Evolutionary conservation across 176 grass and related monocot genomes (phyloP).

Genomic region (Oryza glaberrima): DNA sequence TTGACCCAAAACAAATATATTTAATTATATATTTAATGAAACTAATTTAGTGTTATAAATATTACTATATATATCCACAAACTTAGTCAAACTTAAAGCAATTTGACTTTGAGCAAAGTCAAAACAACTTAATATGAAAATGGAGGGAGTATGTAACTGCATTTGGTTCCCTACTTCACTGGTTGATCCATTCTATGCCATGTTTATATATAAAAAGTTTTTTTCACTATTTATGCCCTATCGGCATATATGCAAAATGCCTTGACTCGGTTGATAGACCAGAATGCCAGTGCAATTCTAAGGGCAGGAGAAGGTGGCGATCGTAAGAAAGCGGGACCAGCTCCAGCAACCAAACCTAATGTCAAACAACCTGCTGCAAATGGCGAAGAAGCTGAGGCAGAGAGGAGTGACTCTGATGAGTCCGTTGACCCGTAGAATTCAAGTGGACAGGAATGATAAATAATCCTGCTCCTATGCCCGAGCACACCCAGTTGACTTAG

Average conservation of each 20-base stretch:
- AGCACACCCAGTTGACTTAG: neutral
- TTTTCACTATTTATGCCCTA: neutral
- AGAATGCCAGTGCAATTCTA: conserved; percentile 46
- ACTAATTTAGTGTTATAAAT: too few species aligned
- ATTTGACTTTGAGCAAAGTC: too few species aligned
- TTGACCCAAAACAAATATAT: too few species aligned
- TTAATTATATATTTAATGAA: too few species aligned
- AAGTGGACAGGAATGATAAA: conserved; percentile 21
- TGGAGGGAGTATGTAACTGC: neutral
- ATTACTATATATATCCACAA: too few species aligned
- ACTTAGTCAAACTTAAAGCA: too few species aligned
- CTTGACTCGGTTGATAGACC: conserved; percentile 49
- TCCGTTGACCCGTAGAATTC: conserved; percentile 59
- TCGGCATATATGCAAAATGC: conserved; percentile 6
- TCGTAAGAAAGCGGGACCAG: conserved; percentile 56
- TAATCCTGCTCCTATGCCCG: neutral
- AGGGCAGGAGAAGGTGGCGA: conserved; percentile 49
- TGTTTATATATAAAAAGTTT: neutral
- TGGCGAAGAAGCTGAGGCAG: conserved; percentile 64
- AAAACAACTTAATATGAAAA: too few species aligned
- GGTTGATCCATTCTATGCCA: neutral
- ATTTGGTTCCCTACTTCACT: conserved; percentile 12
- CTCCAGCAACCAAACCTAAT: conserved; percentile 55
- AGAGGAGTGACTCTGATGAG: conserved; percentile 83
- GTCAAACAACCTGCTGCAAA: conserved; percentile 52